Evolutionary conservation across 371 early-diverging fungal species (phyloP).

Genomic region (Dichotomocladium elegans): DNA sequence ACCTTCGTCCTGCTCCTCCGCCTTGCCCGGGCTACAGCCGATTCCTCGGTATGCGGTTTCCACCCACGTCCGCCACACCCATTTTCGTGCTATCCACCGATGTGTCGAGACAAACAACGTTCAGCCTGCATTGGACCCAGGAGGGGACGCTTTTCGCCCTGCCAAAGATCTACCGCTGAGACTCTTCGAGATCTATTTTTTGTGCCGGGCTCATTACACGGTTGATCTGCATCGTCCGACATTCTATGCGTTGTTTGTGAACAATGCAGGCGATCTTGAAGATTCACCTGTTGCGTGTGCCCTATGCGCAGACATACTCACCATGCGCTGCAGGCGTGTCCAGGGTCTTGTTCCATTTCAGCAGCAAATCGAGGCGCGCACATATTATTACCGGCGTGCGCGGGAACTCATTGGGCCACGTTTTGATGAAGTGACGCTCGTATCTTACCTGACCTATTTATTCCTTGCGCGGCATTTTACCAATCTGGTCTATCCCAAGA

Average conservation of each 20-base stretch:
- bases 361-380: conserved; percentile 14
- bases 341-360: conserved; percentile 19
- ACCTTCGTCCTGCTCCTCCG: no score
- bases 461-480: conserved; percentile 26
- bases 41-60: conserved; percentile 4
- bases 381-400: conserved; percentile 21
- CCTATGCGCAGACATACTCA: conserved; percentile 25
- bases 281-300: conserved; percentile 31
- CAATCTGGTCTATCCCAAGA: conserved; percentile 28
- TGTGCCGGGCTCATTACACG: conserved; percentile 25
- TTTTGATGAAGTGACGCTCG: conserved; percentile 32
- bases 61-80: conserved; percentile 7
- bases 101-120: no score
- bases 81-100: conserved; percentile 9
- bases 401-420: conserved; percentile 9
- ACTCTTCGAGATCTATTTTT: conserved; percentile 29
- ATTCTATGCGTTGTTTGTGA: conserved; percentile 29
- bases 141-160: no score
- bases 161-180: conserved; percentile 2
- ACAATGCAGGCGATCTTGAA: conserved; percentile 15
- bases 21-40: not conserved
- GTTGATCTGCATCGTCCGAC: conserved; percentile 28
- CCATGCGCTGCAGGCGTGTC: conserved; percentile 30
- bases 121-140: no score
- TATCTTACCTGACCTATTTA: conserved; percentile 22